Evolutionary conservation across 768 basidiomycete species (phyloP).

Genomic region (Termitomyces sp.): DNA sequence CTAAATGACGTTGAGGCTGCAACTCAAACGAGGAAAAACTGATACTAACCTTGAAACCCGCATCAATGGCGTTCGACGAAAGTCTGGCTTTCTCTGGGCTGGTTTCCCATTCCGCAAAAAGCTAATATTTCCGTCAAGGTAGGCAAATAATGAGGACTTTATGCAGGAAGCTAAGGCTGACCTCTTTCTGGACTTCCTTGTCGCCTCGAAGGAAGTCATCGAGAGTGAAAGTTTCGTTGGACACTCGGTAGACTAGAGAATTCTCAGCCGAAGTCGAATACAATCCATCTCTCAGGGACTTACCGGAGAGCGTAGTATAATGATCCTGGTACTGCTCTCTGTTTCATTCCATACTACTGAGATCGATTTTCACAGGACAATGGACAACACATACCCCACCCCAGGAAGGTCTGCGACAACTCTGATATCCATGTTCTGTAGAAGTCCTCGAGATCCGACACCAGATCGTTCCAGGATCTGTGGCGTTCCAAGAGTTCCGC

Average conservation of each 20-base stretch:
- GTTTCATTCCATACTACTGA: slow-evolving; percentile 1
- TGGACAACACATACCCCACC: slow-evolving; percentile 46
- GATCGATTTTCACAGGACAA: background rate
- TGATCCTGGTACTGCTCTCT: slow-evolving; percentile 75
- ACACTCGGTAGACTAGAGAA: slow-evolving; percentile 58
- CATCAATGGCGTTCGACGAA: slow-evolving; percentile 71
- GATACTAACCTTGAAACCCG: slow-evolving; percentile 59
- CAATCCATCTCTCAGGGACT: slow-evolving; percentile 14
- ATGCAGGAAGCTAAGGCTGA: slow-evolving; percentile 20
- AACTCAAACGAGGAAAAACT: background rate
- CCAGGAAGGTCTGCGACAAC: slow-evolving; percentile 69
- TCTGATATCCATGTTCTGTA: slow-evolving; percentile 57
- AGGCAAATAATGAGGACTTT: background rate
- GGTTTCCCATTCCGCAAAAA: slow-evolving; percentile 63
- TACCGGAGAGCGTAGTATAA: slow-evolving; percentile 65
- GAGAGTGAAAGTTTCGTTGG: slow-evolving; percentile 57
- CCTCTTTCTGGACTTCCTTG: slow-evolving; percentile 54
- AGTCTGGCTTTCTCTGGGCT: slow-evolving; percentile 67
- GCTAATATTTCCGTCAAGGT: slow-evolving; percentile 23
- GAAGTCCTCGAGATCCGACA: slow-evolving; percentile 51
- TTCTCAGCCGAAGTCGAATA: background rate
- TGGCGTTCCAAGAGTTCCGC: slow-evolving; percentile 67
- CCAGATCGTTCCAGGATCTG: slow-evolving; percentile 75
- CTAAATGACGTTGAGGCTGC: slow-evolving; percentile 24
- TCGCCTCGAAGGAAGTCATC: slow-evolving; percentile 74